Conservation (phyloP, 495 filamentous ascomycete species). For the Penicillium cinerascens region DNA sequence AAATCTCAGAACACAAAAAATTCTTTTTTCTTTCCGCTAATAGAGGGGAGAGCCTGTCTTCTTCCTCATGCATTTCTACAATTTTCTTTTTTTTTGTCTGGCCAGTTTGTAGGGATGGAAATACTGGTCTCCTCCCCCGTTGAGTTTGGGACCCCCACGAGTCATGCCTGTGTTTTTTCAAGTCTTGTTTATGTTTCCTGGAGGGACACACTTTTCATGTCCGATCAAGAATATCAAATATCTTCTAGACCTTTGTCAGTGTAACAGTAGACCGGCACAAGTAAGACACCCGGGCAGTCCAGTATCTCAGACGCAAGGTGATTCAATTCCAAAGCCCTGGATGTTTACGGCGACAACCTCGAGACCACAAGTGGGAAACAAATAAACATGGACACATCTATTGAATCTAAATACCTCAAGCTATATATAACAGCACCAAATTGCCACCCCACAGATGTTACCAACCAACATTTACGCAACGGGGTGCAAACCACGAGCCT, state of each 20-base stretch:
- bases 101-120: slow-evolving; percentile 25
- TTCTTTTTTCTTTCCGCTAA: slow-evolving; percentile 21
- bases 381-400: neutral
- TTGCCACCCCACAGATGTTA: neutral
- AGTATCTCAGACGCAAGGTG: no score
- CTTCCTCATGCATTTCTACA: slow-evolving; percentile 19
- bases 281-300: no score
- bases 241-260: slow-evolving; percentile 6
- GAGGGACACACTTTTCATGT: slow-evolving; percentile 16
- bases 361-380: neutral
- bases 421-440: neutral
- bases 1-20: slow-evolving; percentile 25
- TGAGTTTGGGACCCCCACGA: slow-evolving; percentile 35
- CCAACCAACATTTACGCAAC: slow-evolving; percentile 7
- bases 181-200: slow-evolving; percentile 24
- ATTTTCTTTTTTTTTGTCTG: slow-evolving; percentile 17
- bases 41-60: slow-evolving; percentile 21
- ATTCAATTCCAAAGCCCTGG: no score
- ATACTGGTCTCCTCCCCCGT: slow-evolving; percentile 20
- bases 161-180: slow-evolving; percentile 33
- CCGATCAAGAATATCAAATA: slow-evolving; percentile 24
- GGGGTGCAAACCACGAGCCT: slow-evolving; percentile 40
- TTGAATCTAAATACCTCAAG: slow-evolving; percentile 7
- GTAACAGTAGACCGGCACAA: neutral
- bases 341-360: neutral